A percentile compares a stretch with the other conserved stretches of the same genome.
These are phyloP conservation scores for Clonostachys chloroleuca DNA, from an alignment of 2,329 filamentous ascomycete species.

Conservation along the genomic window DNA sequence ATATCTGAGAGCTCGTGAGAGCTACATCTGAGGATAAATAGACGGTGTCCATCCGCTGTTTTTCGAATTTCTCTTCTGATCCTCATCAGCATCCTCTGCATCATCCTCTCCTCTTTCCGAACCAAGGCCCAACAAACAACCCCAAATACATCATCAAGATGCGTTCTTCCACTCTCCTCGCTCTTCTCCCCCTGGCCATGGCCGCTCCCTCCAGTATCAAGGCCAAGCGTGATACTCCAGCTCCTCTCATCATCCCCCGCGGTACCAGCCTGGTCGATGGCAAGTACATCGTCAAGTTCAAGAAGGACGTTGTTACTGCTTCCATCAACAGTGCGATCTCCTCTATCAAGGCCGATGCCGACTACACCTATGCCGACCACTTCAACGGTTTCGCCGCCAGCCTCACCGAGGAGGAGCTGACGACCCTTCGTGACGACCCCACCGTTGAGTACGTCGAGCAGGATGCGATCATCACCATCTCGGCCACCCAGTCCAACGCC, in stretches of 20 bases:
- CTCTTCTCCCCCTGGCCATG: conserved; percentile 21
- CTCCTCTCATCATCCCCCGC: conserved; percentile 24
- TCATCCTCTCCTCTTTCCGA: background rate
- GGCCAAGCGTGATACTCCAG: conserved; percentile 21
- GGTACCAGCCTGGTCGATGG: conserved; percentile 20
- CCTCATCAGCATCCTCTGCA: conserved; percentile 2
- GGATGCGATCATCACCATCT: conserved; percentile 46
- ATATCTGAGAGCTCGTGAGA: background rate
- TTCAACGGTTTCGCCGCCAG: conserved; percentile 19
- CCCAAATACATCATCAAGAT: conserved; percentile 13
- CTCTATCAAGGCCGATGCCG: conserved; percentile 20
- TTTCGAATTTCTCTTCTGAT: background rate
- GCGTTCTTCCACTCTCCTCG: conserved; percentile 23
- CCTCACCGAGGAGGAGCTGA: conserved; percentile 13
- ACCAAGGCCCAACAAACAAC: background rate
- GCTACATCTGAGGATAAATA: conserved; percentile 1
- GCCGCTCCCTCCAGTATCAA: conserved; percentile 14
- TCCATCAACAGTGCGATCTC: conserved; percentile 15
- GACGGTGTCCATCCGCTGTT: background rate
- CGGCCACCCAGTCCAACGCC: conserved; percentile 28
- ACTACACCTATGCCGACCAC: conserved; percentile 18
- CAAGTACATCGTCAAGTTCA: conserved; percentile 32
- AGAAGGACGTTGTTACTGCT: conserved; percentile 10
- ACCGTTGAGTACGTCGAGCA: conserved; percentile 31
- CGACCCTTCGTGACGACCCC: conserved; percentile 16